These are phyloP conservation scores for Phytopythium cucurbitacearum DNA, from an alignment of 352 stramenopile species.

Conservation along the genomic window DNA sequence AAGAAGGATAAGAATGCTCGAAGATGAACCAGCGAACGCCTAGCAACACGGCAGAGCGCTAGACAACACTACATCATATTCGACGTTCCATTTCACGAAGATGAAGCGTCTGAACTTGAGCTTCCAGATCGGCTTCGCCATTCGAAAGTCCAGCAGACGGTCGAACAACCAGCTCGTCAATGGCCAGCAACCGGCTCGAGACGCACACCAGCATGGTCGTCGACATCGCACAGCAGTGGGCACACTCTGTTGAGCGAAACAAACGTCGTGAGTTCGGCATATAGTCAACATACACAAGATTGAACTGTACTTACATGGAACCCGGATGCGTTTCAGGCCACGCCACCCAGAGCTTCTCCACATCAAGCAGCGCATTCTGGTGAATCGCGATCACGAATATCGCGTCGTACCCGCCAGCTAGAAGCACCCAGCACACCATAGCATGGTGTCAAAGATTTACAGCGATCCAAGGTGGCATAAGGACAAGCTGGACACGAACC, in stretches of 20 bases:
- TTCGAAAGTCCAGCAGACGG: no score
- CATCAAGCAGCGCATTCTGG: constrained; percentile 30
- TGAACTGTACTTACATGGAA: constrained; percentile 31
- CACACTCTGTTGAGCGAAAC: constrained; percentile 40
- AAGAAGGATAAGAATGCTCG: no score
- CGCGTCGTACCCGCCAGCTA: constrained; percentile 95
- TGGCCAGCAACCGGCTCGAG: background rate
- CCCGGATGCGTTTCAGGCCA: constrained; percentile 50
- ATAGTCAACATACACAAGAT: constrained; percentile 1
- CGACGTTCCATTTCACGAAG: no score
- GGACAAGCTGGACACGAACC: constrained; percentile 21
- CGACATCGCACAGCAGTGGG: constrained; percentile 57
- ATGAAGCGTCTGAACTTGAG: no score
- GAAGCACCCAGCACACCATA: background rate
- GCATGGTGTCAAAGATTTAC: background rate
- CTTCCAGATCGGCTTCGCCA: no score
- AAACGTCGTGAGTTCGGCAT: background rate
- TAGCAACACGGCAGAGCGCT: no score
- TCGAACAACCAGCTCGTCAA: no score
- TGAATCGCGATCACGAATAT: constrained; percentile 91
- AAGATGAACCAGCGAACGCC: no score
- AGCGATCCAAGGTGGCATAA: background rate
- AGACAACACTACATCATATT: no score
- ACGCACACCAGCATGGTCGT: constrained; percentile 6
- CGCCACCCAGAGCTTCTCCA: constrained; percentile 73